Base-by-base conservation (phyloP, 2,329 filamentous ascomycete genomes). In the Talaromyces sp. region DNA sequence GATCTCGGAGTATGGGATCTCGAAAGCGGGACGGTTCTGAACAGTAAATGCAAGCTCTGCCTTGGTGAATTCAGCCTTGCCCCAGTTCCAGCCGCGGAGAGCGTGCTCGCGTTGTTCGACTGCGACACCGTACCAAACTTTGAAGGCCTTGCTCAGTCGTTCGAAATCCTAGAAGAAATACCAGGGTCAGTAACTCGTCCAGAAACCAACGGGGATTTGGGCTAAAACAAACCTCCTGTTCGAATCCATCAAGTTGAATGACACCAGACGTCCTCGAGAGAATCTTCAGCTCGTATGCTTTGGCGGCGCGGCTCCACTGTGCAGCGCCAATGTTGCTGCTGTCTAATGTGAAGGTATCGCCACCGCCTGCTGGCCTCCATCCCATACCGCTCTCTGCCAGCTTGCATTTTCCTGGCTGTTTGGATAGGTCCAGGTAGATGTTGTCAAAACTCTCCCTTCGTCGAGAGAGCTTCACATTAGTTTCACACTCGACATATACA, bases 31-130 rank as follows among this genome's bases (percentile, higher is more conserved):
- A 68, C 92, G 87, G 76, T 97, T 99, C 73, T 96, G 92, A 41
- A 99, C 94, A 74, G 92, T 97, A 82, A 99, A 99, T 31, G 90
- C 85, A 59, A 99, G 85, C 79, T 99, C 94, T 58, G 92, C 89
- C 77, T 97, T 96, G 63, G 89, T 88, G 73, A 99, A 96, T 70
- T 99, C 94, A 65, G 91, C 91, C 78, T 97, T 99, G 70, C 94
- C 94, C 95, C 94, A 99, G 75, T 99, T 99, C 94, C 94, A 99
- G 60, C 94, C 94, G 67, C 94, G 87, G 61, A 99, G 81, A 26
- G 94, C 92, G 75, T 97, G 94, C 77, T 99, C 94, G 75, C 91
- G 91, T 74, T 86, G 90, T 74, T 97, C 92, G 61, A 99, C 84
- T 69, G 88, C 92, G 70, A 94, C 89, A 78, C 91, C 94, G 78